phyloP scores from a whole-genome alignment of 2,329 filamentous ascomycete species.

The Grosmannia serpens region DNA sequence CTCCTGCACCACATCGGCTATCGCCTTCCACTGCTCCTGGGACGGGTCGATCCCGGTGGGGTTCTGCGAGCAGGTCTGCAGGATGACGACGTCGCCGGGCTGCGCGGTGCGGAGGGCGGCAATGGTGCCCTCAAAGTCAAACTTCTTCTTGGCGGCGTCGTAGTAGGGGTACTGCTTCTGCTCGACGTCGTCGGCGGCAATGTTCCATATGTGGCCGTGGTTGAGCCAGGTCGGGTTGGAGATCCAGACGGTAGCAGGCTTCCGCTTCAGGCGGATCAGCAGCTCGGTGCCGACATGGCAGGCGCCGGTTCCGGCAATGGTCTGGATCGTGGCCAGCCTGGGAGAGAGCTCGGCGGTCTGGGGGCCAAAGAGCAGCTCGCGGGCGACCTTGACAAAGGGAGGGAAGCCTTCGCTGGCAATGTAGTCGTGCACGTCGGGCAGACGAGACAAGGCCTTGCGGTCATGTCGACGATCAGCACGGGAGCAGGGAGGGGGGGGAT shows the following conservation, averaged over 20 bases:
- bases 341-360: background rate
- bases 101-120: background rate
- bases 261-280: background rate
- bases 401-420: background rate
- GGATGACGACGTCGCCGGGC: background rate
- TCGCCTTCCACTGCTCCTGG: background rate
- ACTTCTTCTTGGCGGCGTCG: background rate
- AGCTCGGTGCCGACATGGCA: conserved; percentile 1
- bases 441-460: background rate
- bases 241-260: background rate
- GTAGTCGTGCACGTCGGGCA: background rate
- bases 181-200: background rate
- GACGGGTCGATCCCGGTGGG: conserved; percentile 1
- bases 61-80: conserved; percentile 2
- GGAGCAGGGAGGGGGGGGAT: too few species aligned
- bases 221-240: conserved; percentile 3
- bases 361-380: background rate
- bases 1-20: background rate
- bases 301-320: conserved; percentile 1
- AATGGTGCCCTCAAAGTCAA: background rate
- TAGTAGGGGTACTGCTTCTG: conserved; percentile 1
- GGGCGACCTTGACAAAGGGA: background rate
- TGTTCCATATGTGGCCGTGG: background rate
- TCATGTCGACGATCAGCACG: background rate
- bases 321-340: background rate